These are phyloP conservation scores for Hyaloscypha finlandica DNA, from an alignment of 495 filamentous ascomycete genomes.

Conservation along the genomic window DNA sequence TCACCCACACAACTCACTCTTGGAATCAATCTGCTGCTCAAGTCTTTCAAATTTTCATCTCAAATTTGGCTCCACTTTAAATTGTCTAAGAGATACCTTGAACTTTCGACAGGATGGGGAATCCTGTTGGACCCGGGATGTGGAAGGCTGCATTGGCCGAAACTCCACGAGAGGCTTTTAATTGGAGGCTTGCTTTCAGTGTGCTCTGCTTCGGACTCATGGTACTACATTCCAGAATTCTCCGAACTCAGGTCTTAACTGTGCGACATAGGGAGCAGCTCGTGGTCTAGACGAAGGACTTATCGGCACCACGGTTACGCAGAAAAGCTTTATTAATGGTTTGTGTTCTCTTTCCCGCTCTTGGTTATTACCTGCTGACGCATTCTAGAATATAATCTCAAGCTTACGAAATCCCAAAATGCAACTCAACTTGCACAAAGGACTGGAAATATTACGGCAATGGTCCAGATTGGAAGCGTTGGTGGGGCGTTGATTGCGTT, in stretches of 20 bases:
- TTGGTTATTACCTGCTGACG: constrained; percentile 47
- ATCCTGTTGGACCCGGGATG: constrained; percentile 27
- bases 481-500: constrained; percentile 65
- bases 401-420: neutral
- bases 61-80: neutral
- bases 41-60: neutral
- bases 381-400: constrained; percentile 47
- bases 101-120: constrained; percentile 22
- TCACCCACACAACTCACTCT: neutral
- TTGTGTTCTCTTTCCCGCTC: constrained; percentile 42
- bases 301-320: constrained; percentile 66
- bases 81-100: neutral
- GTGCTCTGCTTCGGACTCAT: constrained; percentile 69
- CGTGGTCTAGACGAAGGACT: constrained; percentile 74
- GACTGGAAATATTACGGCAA: constrained; percentile 69
- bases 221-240: constrained; percentile 8
- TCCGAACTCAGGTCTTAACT: neutral
- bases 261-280: constrained; percentile 53
- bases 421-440: constrained; percentile 51
- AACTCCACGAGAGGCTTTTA: constrained; percentile 44
- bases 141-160: constrained; percentile 24
- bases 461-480: constrained; percentile 72
- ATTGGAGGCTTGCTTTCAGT: constrained; percentile 66
- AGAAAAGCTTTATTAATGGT: constrained; percentile 52
- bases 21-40: neutral